Evolutionary conservation across 2,329 filamentous ascomycete genomes (phyloP), one percentile per base, ranked within the genome.

Genomic region (Trichoderma asperellum): DNA sequence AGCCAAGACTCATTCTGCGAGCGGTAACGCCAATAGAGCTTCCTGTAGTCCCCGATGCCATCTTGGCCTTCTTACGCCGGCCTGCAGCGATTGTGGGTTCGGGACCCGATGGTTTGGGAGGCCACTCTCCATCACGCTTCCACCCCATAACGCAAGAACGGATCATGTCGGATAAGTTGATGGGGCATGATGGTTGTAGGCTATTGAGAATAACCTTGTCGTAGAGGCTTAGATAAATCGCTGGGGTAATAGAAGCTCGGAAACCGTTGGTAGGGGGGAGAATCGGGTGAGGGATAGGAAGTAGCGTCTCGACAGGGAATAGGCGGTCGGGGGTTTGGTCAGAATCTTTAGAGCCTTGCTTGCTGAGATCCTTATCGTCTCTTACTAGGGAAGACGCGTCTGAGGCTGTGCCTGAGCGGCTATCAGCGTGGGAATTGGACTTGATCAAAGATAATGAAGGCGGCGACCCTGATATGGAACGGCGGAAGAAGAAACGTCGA

Each of bases 91-190:
- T 75, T 12, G 73, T 43, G 73, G 79, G 70, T 75, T 79, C 66
- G 73, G 81, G 68, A 81, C 71, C 84, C 78, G 75, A 87, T 83
- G 57, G 83, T 74, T 58, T 85, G 75, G 21, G 93, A 5, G 95
- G 94, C 95, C 95, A 98, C 79, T 97, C 93, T 18, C 94, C 94
- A 75, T 96, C 93, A 52, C 92, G 87, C 79, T 96, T 97, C 95
- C 95, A 97, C 55, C 95, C 95, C 34, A 91, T 86, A 0, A 98
- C 94, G 73, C 95, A 92, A 14, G 92, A 89, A 11, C 89, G 87
- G 27, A 92, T 88, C 82, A 97, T 90, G 74, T 97, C 93, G 35
- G 86, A 83, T 0, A 98, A 86, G 74, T 97, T 97, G 76, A 97
- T 91, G 4, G 95, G 95, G 18, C 96, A 92, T 1, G 91, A 91